Conservation (phyloP, 805 yeast species). For the Spencermartinsiella europaea region DNA sequence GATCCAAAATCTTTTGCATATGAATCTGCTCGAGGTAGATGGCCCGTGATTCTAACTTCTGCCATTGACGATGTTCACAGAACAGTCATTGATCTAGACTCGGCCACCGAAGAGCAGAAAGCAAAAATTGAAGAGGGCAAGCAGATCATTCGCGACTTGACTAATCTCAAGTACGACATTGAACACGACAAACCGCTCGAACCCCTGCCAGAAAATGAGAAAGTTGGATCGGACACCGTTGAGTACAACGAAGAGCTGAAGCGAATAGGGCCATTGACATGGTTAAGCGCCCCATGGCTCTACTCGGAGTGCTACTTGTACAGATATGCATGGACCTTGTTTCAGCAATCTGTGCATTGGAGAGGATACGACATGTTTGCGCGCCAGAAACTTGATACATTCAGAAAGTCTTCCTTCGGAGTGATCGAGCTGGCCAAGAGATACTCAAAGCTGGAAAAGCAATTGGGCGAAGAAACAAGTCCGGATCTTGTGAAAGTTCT, state of each 20-base stretch:
- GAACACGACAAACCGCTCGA: conserved; percentile 37
- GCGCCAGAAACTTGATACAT: conserved; percentile 64
- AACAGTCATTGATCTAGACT: conserved; percentile 28
- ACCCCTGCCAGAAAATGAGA: conserved; percentile 41
- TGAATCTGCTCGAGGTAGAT: conserved; percentile 70
- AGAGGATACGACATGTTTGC: conserved; percentile 67
- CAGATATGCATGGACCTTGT: conserved; percentile 38
- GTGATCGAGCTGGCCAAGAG: conserved; percentile 76
- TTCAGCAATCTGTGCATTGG: conserved; percentile 39
- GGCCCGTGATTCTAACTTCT: conserved; percentile 78
- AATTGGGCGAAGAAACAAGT: conserved; percentile 16
- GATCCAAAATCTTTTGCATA: conserved; percentile 78
- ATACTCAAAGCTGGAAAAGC: conserved; percentile 39
- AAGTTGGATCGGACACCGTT: conserved; percentile 36
- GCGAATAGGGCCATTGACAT: conserved; percentile 38
- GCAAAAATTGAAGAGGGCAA: conserved; percentile 42
- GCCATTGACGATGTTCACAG: conserved; percentile 56
- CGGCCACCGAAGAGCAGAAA: conserved; percentile 14
- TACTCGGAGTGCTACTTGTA: conserved; percentile 81
- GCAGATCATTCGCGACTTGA: conserved; percentile 39
- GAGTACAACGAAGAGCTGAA: conserved; percentile 56
- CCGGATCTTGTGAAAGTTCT: conserved; percentile 43
- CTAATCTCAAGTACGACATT: conserved; percentile 35
- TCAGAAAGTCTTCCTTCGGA: conserved; percentile 67
- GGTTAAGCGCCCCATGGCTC: conserved; percentile 91